Evolutionary conservation across 208 protist genomes (phyloP), one percentile per base, ranked within the genome.

Genomic region (Trypanosomatidae sp.): DNA sequence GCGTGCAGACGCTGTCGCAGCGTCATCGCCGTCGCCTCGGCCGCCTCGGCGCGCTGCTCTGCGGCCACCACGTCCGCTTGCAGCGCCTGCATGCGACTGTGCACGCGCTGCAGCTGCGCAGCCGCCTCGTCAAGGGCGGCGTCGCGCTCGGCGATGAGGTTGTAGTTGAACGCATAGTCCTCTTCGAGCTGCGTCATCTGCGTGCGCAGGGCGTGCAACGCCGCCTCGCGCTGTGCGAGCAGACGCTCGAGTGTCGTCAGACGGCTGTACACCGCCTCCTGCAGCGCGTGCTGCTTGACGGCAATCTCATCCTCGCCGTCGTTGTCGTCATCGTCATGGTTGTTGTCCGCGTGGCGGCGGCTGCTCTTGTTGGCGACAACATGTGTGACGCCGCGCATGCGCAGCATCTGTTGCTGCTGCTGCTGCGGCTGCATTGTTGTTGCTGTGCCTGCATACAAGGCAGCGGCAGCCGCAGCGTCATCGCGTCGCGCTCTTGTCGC

Each of bases 161-260:
- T 71, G 59, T 83, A 92, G 54, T 92, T 92, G 48, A 89, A 92
- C 55, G 86, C 71, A 43, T 92, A 92, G 61, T 92, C 84, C 48
- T 92, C 79, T 56, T 89, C 84, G 19, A 83, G 56, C 48, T 73
- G 71, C 2, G 61, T 62, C 41, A 92, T 60, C 37, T 75, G 79
- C 1, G 61, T 53, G 15, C 59, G 61, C 7, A 88, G 62, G 2
- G 41, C 41, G 19, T 60, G 59, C 16, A 89, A 37, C 44, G 87
- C 79, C 43, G 83, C 71, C 19, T 89, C 84, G 5, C 75, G 72
- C 33, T 61, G 37, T 30, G 60, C 46, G 15, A 92, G 53, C 24
- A 63, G 56, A 7, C 53, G 61, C 52, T 88, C 73, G 33, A 92
- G 71, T 6, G 78, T 64, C 15, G 63, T 30, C 30, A 92, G 68